phyloP scores from a whole-genome alignment of 2,329 filamentous ascomycete species.

The Pseudopithomyces chartarum region DNA sequence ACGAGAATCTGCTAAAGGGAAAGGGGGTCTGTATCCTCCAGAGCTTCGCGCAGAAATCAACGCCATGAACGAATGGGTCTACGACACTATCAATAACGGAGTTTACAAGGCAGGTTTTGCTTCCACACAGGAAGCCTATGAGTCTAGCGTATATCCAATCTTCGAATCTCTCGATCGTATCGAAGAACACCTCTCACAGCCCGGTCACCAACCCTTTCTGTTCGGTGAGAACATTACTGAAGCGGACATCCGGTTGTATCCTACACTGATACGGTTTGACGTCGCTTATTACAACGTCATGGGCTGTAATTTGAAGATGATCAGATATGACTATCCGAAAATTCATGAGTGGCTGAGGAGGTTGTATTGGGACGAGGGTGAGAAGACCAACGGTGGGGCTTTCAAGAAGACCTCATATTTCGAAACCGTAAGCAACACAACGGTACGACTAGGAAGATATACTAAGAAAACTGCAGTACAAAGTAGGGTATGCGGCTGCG shows the following conservation, averaged over 20 bases:
- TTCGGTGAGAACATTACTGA: conserved; percentile 79
- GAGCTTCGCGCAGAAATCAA: conserved; percentile 71
- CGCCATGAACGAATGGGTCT: conserved; percentile 78
- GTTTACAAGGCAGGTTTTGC: conserved; percentile 75
- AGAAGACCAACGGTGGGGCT: conserved; percentile 25
- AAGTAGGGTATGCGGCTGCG: neutral
- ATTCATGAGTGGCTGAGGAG: conserved; percentile 79
- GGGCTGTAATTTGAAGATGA: conserved; percentile 83
- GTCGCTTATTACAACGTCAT: conserved; percentile 60
- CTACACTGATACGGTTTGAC: conserved; percentile 66
- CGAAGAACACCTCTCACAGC: conserved; percentile 69
- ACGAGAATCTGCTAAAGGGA: conserved; percentile 56
- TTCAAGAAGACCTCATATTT: conserved; percentile 33
- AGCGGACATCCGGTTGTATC: conserved; percentile 54
- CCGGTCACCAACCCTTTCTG: conserved; percentile 64
- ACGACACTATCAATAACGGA: conserved; percentile 63
- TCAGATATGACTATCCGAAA: conserved; percentile 79
- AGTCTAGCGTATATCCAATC: conserved; percentile 70
- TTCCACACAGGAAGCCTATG: conserved; percentile 81
- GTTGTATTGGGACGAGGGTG: conserved; percentile 74
- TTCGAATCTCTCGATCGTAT: conserved; percentile 78
- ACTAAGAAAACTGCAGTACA: neutral
- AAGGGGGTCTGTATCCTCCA: conserved; percentile 70
- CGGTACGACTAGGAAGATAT: neutral
- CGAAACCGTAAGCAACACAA: conserved; percentile 4